A percentile compares a stretch with the other conserved stretches of the same genome.
Evolutionary conservation across 2,329 filamentous ascomycete species (phyloP).

Genomic region (Fusarium anthophilum): DNA sequence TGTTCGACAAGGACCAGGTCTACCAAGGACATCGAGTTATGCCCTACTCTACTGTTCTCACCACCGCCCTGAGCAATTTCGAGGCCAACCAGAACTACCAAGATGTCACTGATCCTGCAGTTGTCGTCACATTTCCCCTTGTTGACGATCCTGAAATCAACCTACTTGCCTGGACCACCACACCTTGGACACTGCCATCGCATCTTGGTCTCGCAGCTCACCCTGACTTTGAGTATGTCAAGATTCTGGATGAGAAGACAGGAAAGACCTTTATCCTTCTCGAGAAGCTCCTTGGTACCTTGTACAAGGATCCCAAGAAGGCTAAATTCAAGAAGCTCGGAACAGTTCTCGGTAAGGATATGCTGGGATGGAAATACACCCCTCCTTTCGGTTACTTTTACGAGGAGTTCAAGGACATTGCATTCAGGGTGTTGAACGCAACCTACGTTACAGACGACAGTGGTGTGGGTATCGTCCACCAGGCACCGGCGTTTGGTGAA

Average conservation of each 20-base stretch:
- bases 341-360: conserved; percentile 82
- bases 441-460: conserved; percentile 89
- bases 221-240: conserved; percentile 86
- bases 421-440: conserved; percentile 84
- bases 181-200: conserved; percentile 85
- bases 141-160: conserved; percentile 78
- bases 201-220: conserved; percentile 81
- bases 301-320: conserved; percentile 97
- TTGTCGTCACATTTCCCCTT: conserved; percentile 89
- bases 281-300: conserved; percentile 79
- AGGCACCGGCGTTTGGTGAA: conserved; percentile 92
- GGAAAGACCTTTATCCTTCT: conserved; percentile 87
- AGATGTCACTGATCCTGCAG: conserved; percentile 88
- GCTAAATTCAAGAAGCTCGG: conserved; percentile 87
- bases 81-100: conserved; percentile 96
- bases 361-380: conserved; percentile 89
- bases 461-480: conserved; percentile 94
- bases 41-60: conserved; percentile 92
- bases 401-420: conserved; percentile 85
- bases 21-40: conserved; percentile 93
- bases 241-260: conserved; percentile 83
- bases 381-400: conserved; percentile 92
- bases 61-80: conserved; percentile 91
- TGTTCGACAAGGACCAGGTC: conserved; percentile 88
- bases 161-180: conserved; percentile 89